Conservation (phyloP, 2,329 filamentous ascomycete species). For the Fusarium beomiforme region DNA sequence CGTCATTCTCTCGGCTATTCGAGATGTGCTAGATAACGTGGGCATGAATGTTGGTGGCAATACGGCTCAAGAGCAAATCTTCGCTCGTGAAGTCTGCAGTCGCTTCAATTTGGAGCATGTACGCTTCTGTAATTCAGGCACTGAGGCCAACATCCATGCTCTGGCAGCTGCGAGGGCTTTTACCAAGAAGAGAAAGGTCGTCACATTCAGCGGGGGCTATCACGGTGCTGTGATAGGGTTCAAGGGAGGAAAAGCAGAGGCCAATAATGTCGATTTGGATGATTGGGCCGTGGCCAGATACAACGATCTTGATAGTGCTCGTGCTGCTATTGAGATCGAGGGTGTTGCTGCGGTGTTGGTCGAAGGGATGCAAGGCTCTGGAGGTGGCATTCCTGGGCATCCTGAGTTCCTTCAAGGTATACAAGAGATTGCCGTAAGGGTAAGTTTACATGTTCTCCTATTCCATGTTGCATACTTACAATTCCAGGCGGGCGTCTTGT, state of each 20-base stretch:
- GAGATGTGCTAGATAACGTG: conserved; percentile 52
- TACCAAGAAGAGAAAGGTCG: conserved; percentile 57
- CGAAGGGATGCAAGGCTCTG: conserved; percentile 73
- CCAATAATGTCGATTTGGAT: conserved; percentile 59
- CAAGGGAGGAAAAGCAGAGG: conserved; percentile 45
- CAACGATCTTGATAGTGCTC: conserved; percentile 64
- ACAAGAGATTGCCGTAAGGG: conserved; percentile 56
- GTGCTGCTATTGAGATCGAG: conserved; percentile 53
- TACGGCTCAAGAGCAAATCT: conserved; percentile 59
- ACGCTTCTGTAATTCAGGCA: conserved; percentile 73
- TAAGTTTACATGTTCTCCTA: conserved; percentile 1
- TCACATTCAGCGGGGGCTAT: conserved; percentile 59
- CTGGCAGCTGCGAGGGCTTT: conserved; percentile 63
- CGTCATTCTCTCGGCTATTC: conserved; percentile 60
- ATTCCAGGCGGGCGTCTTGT: conserved; percentile 59
- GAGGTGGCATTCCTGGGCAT: conserved; percentile 64
- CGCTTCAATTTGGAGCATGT: conserved; percentile 66
- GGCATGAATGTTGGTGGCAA: conserved; percentile 67
- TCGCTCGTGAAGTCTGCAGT: conserved; percentile 62
- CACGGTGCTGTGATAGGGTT: conserved; percentile 53
- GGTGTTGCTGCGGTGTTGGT: conserved; percentile 71
- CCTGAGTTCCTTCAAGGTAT: conserved; percentile 63
- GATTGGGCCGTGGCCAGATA: conserved; percentile 71
- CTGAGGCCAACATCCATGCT: conserved; percentile 71
- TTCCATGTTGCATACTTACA: neutral